Evolutionary conservation across 768 basidiomycete species (phyloP).

Genomic region (Boletus coccyginus): DNA sequence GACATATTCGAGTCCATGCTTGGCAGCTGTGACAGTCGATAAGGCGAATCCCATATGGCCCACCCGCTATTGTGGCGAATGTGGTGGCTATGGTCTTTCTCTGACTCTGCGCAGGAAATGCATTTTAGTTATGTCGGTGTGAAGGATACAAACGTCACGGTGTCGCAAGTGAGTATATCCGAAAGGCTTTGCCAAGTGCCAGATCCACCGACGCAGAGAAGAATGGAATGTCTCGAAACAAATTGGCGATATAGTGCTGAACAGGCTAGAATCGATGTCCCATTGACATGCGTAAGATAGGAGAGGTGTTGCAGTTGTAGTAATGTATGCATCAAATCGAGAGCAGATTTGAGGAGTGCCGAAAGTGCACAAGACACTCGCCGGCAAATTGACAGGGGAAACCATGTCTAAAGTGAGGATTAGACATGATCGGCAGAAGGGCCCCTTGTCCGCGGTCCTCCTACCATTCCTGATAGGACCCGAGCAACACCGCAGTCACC

Average conservation of each 20-base stretch:
- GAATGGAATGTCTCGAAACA: background rate
- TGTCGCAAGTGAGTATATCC: background rate
- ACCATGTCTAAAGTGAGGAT: background rate
- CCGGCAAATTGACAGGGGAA: background rate
- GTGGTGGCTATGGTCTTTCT: background rate
- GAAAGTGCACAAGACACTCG: background rate
- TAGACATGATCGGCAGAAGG: background rate
- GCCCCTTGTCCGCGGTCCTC: background rate
- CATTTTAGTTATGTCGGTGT: background rate
- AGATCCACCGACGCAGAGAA: background rate
- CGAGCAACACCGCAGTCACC: no score
- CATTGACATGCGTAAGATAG: no score
- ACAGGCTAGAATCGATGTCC: no score
- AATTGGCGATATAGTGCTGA: no score
- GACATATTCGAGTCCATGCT: no score
- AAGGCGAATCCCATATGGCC: no score
- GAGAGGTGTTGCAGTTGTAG: no score
- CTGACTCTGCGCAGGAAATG: background rate
- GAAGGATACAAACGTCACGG: slow-evolving; percentile 4
- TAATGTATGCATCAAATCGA: no score
- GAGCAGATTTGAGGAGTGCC: background rate
- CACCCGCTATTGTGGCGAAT: background rate
- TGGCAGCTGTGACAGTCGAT: no score
- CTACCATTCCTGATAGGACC: background rate
- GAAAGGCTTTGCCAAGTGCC: background rate